A percentile compares a stretch with the other conserved stretches of the same genome.
Conservation (phyloP, 139 green algal genomes). For the Chlamydomonas urium region DNA sequence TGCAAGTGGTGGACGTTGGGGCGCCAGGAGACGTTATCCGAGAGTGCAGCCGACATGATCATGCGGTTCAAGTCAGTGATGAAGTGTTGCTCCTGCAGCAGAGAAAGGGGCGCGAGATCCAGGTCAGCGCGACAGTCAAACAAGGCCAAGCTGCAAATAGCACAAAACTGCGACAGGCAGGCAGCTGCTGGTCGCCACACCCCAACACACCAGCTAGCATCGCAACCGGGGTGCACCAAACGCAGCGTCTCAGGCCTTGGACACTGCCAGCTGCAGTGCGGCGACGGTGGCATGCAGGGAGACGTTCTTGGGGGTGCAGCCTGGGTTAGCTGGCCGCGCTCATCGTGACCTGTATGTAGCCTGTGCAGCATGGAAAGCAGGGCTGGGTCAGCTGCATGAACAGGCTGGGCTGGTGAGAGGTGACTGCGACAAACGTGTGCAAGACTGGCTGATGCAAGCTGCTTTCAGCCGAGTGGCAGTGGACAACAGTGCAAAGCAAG, state of each 20-base stretch:
- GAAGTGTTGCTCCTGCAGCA: slow-evolving; percentile 56
- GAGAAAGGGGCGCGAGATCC: too few relatives aligned
- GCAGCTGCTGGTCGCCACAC: too few relatives aligned
- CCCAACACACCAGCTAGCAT: slow-evolving; percentile 69
- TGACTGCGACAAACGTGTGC: too few relatives aligned
- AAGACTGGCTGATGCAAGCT: neutral
- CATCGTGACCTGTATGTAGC: slow-evolving; percentile 59
- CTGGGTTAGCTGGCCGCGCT: slow-evolving; percentile 93
- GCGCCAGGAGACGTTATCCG: slow-evolving; percentile 39
- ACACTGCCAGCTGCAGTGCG: slow-evolving; percentile 52
- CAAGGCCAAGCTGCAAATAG: too few relatives aligned
- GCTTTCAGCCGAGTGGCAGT: neutral
- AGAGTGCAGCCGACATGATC: slow-evolving; percentile 53
- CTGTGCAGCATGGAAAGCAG: neutral
- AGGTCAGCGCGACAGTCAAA: too few relatives aligned
- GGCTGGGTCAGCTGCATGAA: neutral
- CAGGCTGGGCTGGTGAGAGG: neutral
- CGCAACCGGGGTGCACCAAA: slow-evolving; percentile 74
- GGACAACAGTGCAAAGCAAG: too few relatives aligned
- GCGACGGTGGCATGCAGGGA: slow-evolving; percentile 43
- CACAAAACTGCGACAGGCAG: too few relatives aligned
- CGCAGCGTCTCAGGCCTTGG: slow-evolving; percentile 32
- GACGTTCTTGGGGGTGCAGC: slow-evolving; percentile 66
- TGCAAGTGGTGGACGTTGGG: neutral
- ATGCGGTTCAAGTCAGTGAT: slow-evolving; percentile 67